phyloP scores from a whole-genome alignment of 495 filamentous ascomycete genomes.

The Aspergillus asperescens region DNA sequence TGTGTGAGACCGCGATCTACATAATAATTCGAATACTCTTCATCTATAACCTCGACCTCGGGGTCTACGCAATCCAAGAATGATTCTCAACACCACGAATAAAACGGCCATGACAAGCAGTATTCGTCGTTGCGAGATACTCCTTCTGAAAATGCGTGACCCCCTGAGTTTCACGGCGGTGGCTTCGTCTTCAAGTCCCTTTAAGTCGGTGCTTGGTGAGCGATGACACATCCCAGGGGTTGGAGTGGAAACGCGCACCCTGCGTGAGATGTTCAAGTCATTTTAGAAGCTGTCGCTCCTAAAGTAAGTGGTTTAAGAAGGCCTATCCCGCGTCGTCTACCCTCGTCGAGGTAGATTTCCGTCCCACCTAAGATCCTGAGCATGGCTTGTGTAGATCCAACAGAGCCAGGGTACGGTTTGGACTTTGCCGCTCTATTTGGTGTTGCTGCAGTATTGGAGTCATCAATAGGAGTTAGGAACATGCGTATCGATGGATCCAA shows the following conservation, averaged over 20 bases:
- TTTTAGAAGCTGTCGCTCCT: constrained; percentile 12
- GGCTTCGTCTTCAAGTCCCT: constrained; percentile 64
- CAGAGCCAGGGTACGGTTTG: not conserved
- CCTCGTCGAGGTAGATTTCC: not conserved
- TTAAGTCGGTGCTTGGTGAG: constrained; percentile 41
- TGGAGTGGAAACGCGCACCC: constrained; percentile 29
- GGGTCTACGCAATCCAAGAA: constrained; percentile 9
- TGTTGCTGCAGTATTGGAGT: no score
- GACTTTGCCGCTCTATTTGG: no score
- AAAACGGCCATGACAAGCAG: constrained; percentile 55
- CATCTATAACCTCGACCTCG: constrained; percentile 2
- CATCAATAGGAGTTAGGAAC: no score
- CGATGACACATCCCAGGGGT: not conserved
- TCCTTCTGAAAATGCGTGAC: constrained; percentile 60
- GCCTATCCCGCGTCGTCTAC: not conserved
- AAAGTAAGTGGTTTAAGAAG: not conserved
- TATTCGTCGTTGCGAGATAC: constrained; percentile 59
- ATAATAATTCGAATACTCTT: no score
- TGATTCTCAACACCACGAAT: constrained; percentile 36
- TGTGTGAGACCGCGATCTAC: no score
- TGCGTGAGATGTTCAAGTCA: constrained; percentile 41
- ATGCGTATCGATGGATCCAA: no score
- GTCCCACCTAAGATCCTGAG: not conserved
- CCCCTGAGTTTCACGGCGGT: constrained; percentile 67
- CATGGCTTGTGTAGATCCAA: not conserved